These are phyloP conservation scores for Coniferiporia sulphurascens DNA, from an alignment of 1,284 basidiomycete species.

Conservation along the genomic window DNA sequence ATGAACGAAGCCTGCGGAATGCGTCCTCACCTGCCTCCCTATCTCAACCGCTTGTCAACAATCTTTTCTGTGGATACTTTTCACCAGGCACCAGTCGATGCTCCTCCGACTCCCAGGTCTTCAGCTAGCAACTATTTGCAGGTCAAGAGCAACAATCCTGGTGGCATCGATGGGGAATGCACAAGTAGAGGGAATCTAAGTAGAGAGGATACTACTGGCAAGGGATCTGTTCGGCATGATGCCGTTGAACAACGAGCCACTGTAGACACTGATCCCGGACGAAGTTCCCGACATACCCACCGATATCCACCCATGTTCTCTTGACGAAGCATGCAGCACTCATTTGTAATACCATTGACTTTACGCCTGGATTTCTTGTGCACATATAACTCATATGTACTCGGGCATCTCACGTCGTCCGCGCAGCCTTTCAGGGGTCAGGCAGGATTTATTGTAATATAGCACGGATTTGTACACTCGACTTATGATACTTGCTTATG, in stretches of 20 bases:
- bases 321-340: background rate
- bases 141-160: background rate
- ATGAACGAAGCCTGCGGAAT: background rate
- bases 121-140: background rate
- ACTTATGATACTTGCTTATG: background rate
- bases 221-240: too few species aligned
- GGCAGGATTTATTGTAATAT: constrained; percentile 5
- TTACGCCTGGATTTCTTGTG: too few species aligned
- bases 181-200: background rate
- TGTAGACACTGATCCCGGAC: background rate
- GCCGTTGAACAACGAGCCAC: background rate
- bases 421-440: background rate
- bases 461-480: background rate
- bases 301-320: background rate
- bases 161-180: background rate
- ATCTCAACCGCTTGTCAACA: constrained; percentile 10
- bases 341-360: too few species aligned
- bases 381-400: too few species aligned
- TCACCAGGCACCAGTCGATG: background rate
- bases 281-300: background rate
- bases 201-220: too few species aligned
- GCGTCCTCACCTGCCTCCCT: background rate
- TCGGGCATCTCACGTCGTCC: background rate
- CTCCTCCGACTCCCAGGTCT: background rate
- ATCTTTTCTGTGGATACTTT: constrained; percentile 5